A percentile compares a stretch with the other conserved stretches of the same genome.
Conservation (phyloP, 495 filamentous ascomycete species). For the Immersiella caudata region DNA sequence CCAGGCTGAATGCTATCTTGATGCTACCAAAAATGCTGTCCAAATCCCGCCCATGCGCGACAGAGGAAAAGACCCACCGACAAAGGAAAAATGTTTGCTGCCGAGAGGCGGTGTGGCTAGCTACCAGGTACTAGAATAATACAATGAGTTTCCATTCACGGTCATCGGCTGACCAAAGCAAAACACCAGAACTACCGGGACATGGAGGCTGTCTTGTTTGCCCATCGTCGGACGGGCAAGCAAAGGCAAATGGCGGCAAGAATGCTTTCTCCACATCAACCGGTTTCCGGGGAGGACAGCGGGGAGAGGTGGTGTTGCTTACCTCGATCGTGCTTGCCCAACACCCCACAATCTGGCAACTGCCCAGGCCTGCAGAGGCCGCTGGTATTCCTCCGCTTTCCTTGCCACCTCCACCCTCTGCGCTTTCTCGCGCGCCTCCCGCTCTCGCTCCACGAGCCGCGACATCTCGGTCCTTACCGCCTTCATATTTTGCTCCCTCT, state of each 20-base stretch:
- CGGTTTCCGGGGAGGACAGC: not conserved
- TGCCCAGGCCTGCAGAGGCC: constrained; percentile 18
- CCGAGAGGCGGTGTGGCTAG: not conserved
- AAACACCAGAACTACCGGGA: not conserved
- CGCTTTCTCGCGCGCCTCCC: constrained; percentile 4
- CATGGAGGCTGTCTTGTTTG: not conserved
- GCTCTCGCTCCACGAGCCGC: constrained; percentile 1
- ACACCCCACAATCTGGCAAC: constrained; percentile 24
- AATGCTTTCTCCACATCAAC: not conserved
- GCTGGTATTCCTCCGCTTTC: not conserved
- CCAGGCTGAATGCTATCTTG: no score
- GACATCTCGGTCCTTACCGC: not conserved
- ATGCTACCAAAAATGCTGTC: not conserved
- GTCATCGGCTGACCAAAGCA: not conserved
- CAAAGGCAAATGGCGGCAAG: not conserved
- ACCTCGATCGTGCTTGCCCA: constrained; percentile 17
- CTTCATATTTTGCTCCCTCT: constrained; percentile 6
- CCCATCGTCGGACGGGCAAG: not conserved
- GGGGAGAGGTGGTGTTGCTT: not conserved
- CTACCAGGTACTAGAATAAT: not conserved
- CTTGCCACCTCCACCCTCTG: not conserved
- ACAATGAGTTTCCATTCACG: not conserved
- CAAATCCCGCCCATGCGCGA: not conserved
- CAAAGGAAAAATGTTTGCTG: not conserved
- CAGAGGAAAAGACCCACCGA: not conserved